A percentile compares a stretch with the other conserved stretches of the same genome.
Evolutionary conservation across 2,329 filamentous ascomycete species (phyloP).

Genomic region (Hymenoscyphus salicellus): DNA sequence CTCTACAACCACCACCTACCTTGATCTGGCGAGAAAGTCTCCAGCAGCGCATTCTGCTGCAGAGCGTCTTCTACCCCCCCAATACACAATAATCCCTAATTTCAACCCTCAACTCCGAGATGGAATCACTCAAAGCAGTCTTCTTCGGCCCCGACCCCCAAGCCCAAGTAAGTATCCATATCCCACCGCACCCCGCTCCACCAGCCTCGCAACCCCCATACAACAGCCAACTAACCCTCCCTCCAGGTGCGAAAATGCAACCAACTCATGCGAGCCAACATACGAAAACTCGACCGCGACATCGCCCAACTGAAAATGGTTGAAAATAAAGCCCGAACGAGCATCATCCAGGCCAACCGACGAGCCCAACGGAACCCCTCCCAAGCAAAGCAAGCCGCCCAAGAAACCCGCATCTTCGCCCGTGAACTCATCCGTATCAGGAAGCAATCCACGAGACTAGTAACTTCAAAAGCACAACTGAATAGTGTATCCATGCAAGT

Average conservation of each 20-base stretch:
- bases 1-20: neutral
- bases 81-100: neutral
- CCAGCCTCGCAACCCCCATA: slow-evolving; percentile 8
- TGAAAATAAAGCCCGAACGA: slow-evolving; percentile 79
- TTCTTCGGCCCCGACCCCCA: slow-evolving; percentile 92
- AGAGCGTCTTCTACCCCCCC: slow-evolving; percentile 16
- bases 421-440: slow-evolving; percentile 81
- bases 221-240: slow-evolving; percentile 7
- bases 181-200: slow-evolving; percentile 8
- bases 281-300: slow-evolving; percentile 92
- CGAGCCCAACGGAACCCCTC: slow-evolving; percentile 77
- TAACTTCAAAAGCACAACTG: slow-evolving; percentile 87
- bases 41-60: slow-evolving; percentile 4
- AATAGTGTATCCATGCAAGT: slow-evolving; percentile 96
- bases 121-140: slow-evolving; percentile 84
- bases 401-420: slow-evolving; percentile 84
- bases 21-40: slow-evolving; percentile 3
- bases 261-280: slow-evolving; percentile 80
- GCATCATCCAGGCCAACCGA: slow-evolving; percentile 78
- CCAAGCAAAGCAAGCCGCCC: slow-evolving; percentile 72
- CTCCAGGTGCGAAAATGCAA: slow-evolving; percentile 91
- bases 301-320: slow-evolving; percentile 74
- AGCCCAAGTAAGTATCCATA: slow-evolving; percentile 66
- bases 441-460: slow-evolving; percentile 68
- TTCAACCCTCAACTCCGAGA: slow-evolving; percentile 41